A percentile compares a stretch with the other conserved stretches of the same genome.
Conservation (phyloP, 1,284 basidiomycete species). For the Naganishia albida region DNA sequence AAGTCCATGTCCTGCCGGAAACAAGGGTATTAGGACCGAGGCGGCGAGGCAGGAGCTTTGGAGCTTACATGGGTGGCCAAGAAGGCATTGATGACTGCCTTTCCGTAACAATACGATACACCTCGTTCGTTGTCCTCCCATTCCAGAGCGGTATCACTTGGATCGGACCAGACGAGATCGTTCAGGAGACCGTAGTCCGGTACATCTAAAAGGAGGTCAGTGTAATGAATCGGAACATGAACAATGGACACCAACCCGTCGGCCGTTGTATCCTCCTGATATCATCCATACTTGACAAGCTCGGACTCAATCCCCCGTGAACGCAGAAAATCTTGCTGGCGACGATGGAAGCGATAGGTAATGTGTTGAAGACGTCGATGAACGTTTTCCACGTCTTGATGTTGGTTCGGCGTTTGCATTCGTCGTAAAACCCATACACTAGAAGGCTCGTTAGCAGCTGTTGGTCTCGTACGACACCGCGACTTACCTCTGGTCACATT, state of each 20-base stretch:
- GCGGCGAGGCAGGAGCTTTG: background rate
- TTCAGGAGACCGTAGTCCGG: conserved; percentile 99
- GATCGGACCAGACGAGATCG: conserved; percentile 97
- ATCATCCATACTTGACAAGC: conserved; percentile 96
- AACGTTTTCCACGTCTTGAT: conserved; percentile 99
- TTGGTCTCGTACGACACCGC: conserved; percentile 1
- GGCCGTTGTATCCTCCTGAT: conserved; percentile 97
- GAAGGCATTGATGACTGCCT: conserved; percentile 96
- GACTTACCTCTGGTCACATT: conserved; percentile 91
- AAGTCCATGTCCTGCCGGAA: conserved; percentile 83
- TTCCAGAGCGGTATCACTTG: conserved; percentile 93
- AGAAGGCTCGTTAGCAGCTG: conserved; percentile 32
- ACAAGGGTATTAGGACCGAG: background rate
- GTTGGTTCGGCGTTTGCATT: conserved; percentile 98
- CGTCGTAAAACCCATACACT: conserved; percentile 99
- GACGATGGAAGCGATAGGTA: conserved; percentile 97
- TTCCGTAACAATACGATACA: conserved; percentile 99
- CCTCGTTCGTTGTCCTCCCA: conserved; percentile 99
- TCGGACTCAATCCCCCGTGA: conserved; percentile 97
- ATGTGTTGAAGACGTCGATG: conserved; percentile 98
- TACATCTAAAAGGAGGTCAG: conserved; percentile 63
- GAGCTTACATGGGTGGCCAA: conserved; percentile 62
- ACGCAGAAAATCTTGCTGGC: conserved; percentile 99
- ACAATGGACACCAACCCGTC: conserved; percentile 58
- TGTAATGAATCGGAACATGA: background rate